Percentiles rank a stretch among this genome's conserved stretches.
These are phyloP conservation scores for Candida glucosophila DNA, from an alignment of 1,139 yeast genomes.

Conservation along the genomic window DNA sequence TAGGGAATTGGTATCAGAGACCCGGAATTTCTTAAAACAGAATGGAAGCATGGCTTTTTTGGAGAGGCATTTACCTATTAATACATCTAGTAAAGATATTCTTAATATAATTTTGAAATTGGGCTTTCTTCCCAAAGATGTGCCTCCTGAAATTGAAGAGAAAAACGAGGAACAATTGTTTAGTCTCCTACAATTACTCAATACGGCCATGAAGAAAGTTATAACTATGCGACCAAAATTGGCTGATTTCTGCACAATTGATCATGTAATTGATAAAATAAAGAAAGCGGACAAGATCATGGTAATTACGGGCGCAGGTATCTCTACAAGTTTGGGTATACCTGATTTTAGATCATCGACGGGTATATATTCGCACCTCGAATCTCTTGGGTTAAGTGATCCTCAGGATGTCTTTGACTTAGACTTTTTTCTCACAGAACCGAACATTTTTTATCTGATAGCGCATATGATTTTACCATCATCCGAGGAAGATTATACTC, in stretches of 20 bases:
- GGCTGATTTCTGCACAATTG: conserved; percentile 45
- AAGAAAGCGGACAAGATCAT: conserved; percentile 51
- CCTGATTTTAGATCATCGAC: conserved; percentile 88
- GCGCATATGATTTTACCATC: conserved; percentile 85
- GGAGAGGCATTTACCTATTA: conserved; percentile 50
- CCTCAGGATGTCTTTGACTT: conserved; percentile 91
- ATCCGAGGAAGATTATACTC: conserved; percentile 59
- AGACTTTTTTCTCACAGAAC: conserved; percentile 64
- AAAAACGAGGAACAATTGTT: conserved; percentile 36
- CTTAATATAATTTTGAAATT: conserved; percentile 37
- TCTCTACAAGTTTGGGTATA: conserved; percentile 80
- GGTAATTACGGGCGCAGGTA: conserved; percentile 91
- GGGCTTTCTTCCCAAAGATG: conserved; percentile 43
- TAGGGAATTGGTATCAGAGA: conserved; percentile 19
- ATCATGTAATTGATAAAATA: conserved; percentile 51
- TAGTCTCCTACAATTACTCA: conserved; percentile 42
- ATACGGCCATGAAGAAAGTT: conserved; percentile 56
- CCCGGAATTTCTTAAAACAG: conserved; percentile 52
- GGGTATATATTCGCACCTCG: conserved; percentile 71
- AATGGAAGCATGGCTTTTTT: conserved; percentile 55
- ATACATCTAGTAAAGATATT: conserved; percentile 48
- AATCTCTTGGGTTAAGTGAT: conserved; percentile 64
- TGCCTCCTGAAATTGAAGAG: conserved; percentile 25
- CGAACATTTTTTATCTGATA: conserved; percentile 70
- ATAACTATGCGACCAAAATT: conserved; percentile 45